Evolutionary conservation across 208 protist species (phyloP), one percentile per base, ranked within the genome.

Genomic region (Phytomonas sp.): DNA sequence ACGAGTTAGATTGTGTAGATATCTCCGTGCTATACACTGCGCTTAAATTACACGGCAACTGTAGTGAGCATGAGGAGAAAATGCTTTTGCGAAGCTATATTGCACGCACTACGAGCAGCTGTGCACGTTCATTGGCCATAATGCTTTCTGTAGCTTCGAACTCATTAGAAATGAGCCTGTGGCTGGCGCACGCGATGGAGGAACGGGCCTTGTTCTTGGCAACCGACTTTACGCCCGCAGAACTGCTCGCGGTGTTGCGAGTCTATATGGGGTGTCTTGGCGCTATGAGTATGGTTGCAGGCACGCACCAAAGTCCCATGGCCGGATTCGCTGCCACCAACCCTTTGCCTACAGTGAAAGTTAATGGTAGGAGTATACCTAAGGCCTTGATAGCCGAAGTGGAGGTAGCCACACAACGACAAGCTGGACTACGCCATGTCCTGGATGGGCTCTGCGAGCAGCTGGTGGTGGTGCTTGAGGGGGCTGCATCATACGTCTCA

Each of bases 221-320:
- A 0, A 90, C 85, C 7, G 87, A 93, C 74, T 93, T 91, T 75
- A 91, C 82, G 17, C 82, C 87, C 0, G 69, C 61, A 9, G 90
- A 96, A 81, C 74, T 96, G 66, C 80, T 92, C 20, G 73, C 84
- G 17, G 87, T 93, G 11, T 83, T 93, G 51, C 66, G 70, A n/a
- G 78, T 85, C 23, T 93, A 93, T 70, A 59, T 93, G 53, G 69
- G 79, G 40, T 60, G 77, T 51, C 70, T 87, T n/a, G 63, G 71
- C 20, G 79, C 89, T 11, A 68, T 89, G 68, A 62, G 61, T 40
- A 75, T 63, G 7, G 62, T 87, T 51, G 46, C 26, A 29, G 66
- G 33, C 34, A 17, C 32, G n/a, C 32, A 67, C 43, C n/a, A 46
- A 40, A 15, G 59, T 29, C 34, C 13, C 33, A 23, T 33, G 34